Evolutionary conservation across 108 stramenopile genomes (phyloP).

Genomic region (Nannochloropsis salina): DNA sequence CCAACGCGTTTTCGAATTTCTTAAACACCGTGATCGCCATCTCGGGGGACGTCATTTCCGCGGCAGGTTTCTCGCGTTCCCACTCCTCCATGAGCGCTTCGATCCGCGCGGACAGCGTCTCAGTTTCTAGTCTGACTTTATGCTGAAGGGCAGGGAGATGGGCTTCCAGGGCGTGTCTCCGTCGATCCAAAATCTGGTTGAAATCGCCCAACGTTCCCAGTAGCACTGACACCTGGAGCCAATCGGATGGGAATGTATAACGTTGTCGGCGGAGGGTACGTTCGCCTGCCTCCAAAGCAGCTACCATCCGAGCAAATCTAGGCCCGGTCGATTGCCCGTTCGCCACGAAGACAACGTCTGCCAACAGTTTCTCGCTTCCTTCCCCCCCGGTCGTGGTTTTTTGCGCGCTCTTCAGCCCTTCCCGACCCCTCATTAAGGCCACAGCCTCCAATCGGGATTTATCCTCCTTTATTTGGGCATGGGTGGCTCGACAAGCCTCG

Average conservation of each 20-base stretch:
- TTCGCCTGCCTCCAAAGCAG: constrained; percentile 67
- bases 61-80: neutral
- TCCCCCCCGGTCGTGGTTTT: constrained; percentile 75
- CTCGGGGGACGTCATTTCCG: neutral
- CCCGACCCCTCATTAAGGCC: constrained; percentile 48
- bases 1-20: neutral
- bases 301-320: constrained; percentile 54
- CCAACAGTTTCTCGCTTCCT: constrained; percentile 76
- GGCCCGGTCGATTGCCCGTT: constrained; percentile 62
- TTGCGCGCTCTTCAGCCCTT: constrained; percentile 63
- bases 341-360: constrained; percentile 82
- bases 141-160: constrained; percentile 61
- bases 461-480: constrained; percentile 51
- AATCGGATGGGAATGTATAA: constrained; percentile 72
- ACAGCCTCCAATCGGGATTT: constrained; percentile 20
- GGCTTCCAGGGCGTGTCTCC: neutral
- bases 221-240: constrained; percentile 76
- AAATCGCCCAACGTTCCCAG: constrained; percentile 74
- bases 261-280: constrained; percentile 77
- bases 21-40: neutral
- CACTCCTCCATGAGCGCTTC: neutral
- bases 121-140: neutral
- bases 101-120: neutral
- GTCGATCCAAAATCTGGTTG: constrained; percentile 71
- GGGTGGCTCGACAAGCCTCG: constrained; percentile 60